Conservation (phyloP, 2,329 filamentous ascomycete genomes). For the Davidsoniella virescens region DNA sequence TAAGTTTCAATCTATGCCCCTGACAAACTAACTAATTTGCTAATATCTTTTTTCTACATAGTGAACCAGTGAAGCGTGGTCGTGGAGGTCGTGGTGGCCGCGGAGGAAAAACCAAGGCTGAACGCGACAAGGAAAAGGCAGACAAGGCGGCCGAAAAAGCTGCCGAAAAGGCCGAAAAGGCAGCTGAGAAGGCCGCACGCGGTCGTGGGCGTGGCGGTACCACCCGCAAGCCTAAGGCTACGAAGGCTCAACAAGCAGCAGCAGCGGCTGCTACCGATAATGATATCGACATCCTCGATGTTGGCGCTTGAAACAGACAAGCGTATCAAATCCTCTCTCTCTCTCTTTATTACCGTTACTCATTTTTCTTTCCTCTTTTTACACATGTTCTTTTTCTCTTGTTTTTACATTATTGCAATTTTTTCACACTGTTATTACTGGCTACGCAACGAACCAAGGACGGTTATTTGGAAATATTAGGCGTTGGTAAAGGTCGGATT, state of each 20-base stretch:
- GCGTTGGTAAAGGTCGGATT: background rate
- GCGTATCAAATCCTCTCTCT: background rate
- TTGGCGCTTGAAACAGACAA: constrained; percentile 11
- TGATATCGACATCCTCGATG: constrained; percentile 11
- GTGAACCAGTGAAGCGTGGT: constrained; percentile 53
- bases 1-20: constrained; percentile 22
- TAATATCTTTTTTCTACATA: constrained; percentile 25
- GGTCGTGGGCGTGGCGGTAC: constrained; percentile 8
- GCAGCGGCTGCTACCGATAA: constrained; percentile 5
- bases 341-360: background rate
- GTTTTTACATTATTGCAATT: constrained; percentile 1
- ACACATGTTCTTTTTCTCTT: background rate
- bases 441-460: background rate
- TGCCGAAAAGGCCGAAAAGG: constrained; percentile 11
- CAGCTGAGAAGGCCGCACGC: constrained; percentile 9
- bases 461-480: background rate
- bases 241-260: constrained; percentile 8
- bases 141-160: constrained; percentile 13
- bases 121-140: constrained; percentile 11
- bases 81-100: constrained; percentile 24
- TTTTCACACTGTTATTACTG: background rate
- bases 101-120: constrained; percentile 12
- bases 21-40: constrained; percentile 14
- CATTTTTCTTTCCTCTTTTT: constrained; percentile 4
- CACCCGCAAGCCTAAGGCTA: constrained; percentile 10